These are phyloP conservation scores for Backusella mclennaniae DNA, from an alignment of 192 early-diverging fungal genomes.

Conservation along the genomic window DNA sequence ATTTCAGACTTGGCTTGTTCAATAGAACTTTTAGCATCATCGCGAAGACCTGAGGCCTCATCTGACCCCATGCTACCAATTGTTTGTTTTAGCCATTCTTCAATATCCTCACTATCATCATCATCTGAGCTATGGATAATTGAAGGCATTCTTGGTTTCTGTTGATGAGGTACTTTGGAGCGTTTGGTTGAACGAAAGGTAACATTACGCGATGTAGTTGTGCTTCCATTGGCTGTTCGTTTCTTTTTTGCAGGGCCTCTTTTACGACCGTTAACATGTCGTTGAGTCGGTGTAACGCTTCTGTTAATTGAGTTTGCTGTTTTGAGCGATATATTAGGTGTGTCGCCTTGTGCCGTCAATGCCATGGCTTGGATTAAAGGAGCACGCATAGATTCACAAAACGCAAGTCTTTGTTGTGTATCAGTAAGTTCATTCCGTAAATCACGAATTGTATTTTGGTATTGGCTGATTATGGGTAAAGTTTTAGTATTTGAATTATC, in stretches of 20 bases:
- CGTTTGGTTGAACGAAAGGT: conserved; percentile 1
- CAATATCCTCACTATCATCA: conserved; percentile 8
- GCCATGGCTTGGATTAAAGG: conserved; percentile 19
- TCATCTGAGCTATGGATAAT: neutral
- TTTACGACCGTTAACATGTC: neutral
- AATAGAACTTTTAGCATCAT: conserved; percentile 11
- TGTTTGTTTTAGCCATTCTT: conserved; percentile 7
- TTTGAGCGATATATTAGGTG: neutral
- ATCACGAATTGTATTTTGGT: conserved; percentile 30
- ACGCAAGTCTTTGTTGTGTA: conserved; percentile 29
- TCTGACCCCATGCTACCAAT: neutral
- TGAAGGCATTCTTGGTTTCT: neutral
- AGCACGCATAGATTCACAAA: conserved; percentile 19
- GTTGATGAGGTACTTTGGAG: conserved; percentile 1
- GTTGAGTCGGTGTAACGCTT: neutral
- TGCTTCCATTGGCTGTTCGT: neutral
- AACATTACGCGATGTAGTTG: conserved; percentile 10
- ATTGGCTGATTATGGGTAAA: conserved; percentile 24
- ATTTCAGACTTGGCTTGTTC: conserved; percentile 10
- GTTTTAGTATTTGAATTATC: neutral
- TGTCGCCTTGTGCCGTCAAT: neutral
- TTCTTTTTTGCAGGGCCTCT: neutral
- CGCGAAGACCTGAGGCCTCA: neutral
- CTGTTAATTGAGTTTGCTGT: neutral
- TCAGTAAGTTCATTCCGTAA: conserved; percentile 30